phyloP scores from a whole-genome alignment of 1,284 basidiomycete species.

The Vanrija pseudolonga region DNA sequence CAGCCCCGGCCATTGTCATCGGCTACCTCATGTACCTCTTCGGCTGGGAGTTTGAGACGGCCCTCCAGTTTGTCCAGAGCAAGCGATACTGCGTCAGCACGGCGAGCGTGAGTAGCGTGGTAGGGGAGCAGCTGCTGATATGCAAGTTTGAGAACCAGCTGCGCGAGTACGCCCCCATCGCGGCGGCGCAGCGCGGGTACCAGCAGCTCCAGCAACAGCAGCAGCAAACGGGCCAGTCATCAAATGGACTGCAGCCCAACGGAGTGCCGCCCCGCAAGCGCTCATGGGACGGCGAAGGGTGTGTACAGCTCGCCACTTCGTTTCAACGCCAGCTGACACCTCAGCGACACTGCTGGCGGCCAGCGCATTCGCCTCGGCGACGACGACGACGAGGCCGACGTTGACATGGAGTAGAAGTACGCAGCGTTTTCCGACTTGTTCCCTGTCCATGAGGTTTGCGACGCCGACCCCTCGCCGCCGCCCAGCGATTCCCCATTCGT shows the following conservation, averaged over 20 bases:
- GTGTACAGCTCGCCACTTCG: not conserved
- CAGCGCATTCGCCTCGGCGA: too few species aligned
- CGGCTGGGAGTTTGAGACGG: constrained; percentile 70
- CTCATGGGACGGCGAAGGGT: constrained; percentile 14
- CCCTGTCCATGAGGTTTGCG: too few species aligned
- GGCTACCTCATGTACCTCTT: constrained; percentile 87
- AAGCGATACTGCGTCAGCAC: constrained; percentile 85
- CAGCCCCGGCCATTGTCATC: constrained; percentile 82
- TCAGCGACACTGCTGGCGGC: too few species aligned
- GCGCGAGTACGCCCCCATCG: constrained; percentile 89
- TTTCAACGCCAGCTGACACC: not conserved
- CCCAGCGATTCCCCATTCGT: too few species aligned
- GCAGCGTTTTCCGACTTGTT: too few species aligned
- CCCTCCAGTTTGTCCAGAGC: constrained; percentile 78
- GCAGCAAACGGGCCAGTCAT: not conserved
- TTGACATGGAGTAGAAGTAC: too few species aligned
- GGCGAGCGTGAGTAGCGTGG: constrained; percentile 56
- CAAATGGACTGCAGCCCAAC: too few species aligned
- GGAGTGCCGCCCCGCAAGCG: constrained; percentile 10
- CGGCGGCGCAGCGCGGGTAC: constrained; percentile 24
- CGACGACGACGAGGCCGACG: too few species aligned
- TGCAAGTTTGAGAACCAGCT: constrained; percentile 76
- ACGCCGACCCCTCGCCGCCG: too few species aligned
- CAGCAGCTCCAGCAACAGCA: too few species aligned
- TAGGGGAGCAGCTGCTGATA: not conserved